Evolutionary conservation across 1,284 basidiomycete genomes (phyloP), one percentile per base, ranked within the genome.

Genomic region (Volvariella surrecta): DNA sequence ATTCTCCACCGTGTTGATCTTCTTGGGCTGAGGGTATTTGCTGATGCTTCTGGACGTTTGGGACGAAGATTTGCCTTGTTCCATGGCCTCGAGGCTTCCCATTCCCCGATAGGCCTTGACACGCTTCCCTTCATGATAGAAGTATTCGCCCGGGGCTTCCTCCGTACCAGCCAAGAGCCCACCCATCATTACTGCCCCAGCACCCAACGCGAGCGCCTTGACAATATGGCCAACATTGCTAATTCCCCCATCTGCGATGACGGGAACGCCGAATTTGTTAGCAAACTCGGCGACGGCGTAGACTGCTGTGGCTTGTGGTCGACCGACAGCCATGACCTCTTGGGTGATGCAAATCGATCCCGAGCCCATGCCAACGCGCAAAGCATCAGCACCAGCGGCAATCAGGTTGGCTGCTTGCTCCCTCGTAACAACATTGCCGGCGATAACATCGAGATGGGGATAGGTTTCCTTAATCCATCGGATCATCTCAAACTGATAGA

Each of bases 261-360:
- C 91, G 6, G 95, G 96, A 1, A 99, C 85, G 35, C 95, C 96
- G 61, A 99, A 99, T 60, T 86, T 81, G 65, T 65, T 76, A 19
- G 94, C 82, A 57, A 98, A 98, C 68, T 99, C 92, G 19, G 94
- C 81, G 10, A 99, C 95, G 37, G 90, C 84, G 62, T 89, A 88
- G 10, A 99, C 93, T 10, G 96, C 95, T 0, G 94, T 96, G 9
- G 94, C 95, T 65, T 99, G 95, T 1, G 95, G 96, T 28, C 95
- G 82, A 22, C 95, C 96, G 45, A 98, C 95, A n/a, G 96, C 95
- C 89, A 98, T 99, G 56, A 99, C 90, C 63, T 99, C 95, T 66
- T 99, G 95, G 3, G 95, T 99, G 66, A 99, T 99, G 63, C 95
- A 99, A 59, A 99, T 99, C 9, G 92, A 96, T 15, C 95, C 95